A percentile compares a stretch with the other conserved stretches of the same genome.
These are phyloP conservation scores for Nothophaeocryptopus gaeumannii DNA, from an alignment of 2,329 filamentous ascomycete species.

Conservation along the genomic window DNA sequence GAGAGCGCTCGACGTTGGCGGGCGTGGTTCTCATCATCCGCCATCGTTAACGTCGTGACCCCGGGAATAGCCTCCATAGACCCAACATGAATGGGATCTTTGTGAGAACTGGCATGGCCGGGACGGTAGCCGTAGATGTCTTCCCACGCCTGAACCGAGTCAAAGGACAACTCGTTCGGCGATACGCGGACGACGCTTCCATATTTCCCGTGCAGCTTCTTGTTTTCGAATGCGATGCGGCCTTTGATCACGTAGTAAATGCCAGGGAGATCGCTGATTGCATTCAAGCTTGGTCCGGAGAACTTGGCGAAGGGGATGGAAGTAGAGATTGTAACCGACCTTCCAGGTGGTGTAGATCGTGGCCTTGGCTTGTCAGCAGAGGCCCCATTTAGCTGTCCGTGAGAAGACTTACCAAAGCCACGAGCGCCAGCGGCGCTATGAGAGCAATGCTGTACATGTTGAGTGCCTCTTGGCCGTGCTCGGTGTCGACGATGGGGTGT, in stretches of 20 bases:
- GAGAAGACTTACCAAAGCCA: conserved; percentile 5
- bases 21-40: conserved; percentile 20
- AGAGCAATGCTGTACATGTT: conserved; percentile 12
- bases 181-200: conserved; percentile 30
- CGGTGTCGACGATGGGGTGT: no score
- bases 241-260: conserved; percentile 21
- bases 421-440: conserved; percentile 9
- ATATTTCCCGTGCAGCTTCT: conserved; percentile 44
- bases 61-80: conserved; percentile 34
- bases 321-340: conserved; percentile 39
- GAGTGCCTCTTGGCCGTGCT: no score
- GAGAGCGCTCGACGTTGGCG: conserved; percentile 11
- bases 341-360: conserved; percentile 4
- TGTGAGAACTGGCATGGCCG: conserved; percentile 25
- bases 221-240: conserved; percentile 27
- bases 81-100: conserved; percentile 37
- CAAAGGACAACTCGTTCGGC: conserved; percentile 3
- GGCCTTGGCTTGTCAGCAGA: conserved; percentile 2
- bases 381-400: not conserved
- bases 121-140: conserved; percentile 5
- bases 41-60: conserved; percentile 28
- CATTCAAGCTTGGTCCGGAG: conserved; percentile 40
- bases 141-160: conserved; percentile 1
- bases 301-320: conserved; percentile 43
- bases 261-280: conserved; percentile 20